phyloP scores from a whole-genome alignment of 1,284 basidiomycete genomes.

The Ustilago sp. region DNA sequence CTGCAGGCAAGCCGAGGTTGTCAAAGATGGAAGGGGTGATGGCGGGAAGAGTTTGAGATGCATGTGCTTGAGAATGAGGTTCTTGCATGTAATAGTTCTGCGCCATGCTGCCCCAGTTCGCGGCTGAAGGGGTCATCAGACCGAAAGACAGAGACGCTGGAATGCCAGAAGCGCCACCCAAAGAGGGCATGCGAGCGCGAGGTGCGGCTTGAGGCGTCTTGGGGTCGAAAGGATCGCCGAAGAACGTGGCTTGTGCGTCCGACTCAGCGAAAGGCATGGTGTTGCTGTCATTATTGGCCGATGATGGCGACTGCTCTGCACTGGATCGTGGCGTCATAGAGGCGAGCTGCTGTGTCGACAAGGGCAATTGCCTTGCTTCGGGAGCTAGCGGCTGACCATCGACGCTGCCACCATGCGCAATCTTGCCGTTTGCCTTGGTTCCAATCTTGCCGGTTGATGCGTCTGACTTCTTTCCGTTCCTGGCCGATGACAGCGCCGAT shows the following conservation, averaged over 20 bases:
- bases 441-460: not conserved
- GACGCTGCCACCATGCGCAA: constrained; percentile 11
- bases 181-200: constrained; percentile 26
- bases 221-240: constrained; percentile 22
- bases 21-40: constrained; percentile 48
- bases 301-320: constrained; percentile 32
- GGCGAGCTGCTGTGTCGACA: constrained; percentile 50
- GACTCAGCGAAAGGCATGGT: not conserved
- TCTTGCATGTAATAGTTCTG: constrained; percentile 33
- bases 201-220: constrained; percentile 30
- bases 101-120: constrained; percentile 15
- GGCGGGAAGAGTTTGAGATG: constrained; percentile 24
- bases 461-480: not conserved
- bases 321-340: constrained; percentile 28
- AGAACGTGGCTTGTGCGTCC: not conserved
- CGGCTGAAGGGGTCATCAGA: constrained; percentile 31
- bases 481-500: not conserved
- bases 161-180: constrained; percentile 29
- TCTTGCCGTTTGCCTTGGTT: constrained; percentile 8
- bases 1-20: constrained; percentile 23
- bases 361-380: constrained; percentile 37
- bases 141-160: constrained; percentile 38
- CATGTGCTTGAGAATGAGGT: constrained; percentile 28
- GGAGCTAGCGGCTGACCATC: constrained; percentile 22
- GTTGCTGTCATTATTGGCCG: constrained; percentile 7